Conservation (phyloP, 2,329 filamentous ascomycete species). For the Periconia macrospinosa region DNA sequence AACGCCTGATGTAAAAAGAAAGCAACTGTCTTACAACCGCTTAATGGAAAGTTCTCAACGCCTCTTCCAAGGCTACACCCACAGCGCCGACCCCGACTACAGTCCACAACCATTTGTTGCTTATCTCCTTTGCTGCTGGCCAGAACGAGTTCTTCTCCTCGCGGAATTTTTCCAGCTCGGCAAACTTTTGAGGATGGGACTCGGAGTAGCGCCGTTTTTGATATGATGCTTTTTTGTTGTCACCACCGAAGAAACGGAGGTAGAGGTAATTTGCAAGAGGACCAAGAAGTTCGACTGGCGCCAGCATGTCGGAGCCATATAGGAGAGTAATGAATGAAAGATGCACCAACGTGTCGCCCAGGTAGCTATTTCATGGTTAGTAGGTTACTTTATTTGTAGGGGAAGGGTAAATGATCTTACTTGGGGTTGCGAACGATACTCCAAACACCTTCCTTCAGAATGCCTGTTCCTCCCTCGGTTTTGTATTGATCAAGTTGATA, state of each 20-base stretch:
- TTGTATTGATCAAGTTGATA: conserved; percentile 58
- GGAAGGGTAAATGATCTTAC: conserved; percentile 44
- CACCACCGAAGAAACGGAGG: conserved; percentile 60
- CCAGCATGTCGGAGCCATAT: conserved; percentile 57
- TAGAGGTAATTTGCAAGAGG: conserved; percentile 62
- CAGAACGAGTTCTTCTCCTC: conserved; percentile 63
- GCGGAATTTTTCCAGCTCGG: conserved; percentile 56
- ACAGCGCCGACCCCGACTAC: conserved; percentile 54
- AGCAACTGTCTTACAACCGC: background rate
- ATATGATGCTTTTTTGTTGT: conserved; percentile 56
- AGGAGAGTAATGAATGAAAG: conserved; percentile 62
- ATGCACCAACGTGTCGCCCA: conserved; percentile 63
- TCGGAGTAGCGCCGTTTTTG: conserved; percentile 58
- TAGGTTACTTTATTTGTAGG: too few relatives aligned
- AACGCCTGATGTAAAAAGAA: background rate
- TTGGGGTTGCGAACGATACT: conserved; percentile 65
- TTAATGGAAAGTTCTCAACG: conserved; percentile 36
- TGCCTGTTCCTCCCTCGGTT: conserved; percentile 42
- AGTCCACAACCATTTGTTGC: conserved; percentile 60
- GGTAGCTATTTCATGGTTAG: conserved; percentile 50
- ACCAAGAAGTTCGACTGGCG: conserved; percentile 58
- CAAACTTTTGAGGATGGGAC: conserved; percentile 55
- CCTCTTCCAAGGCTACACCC: conserved; percentile 53
- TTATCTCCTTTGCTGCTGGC: conserved; percentile 54
- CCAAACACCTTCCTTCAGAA: conserved; percentile 62